Base-by-base conservation (phyloP, 306 rosid genomes). In the Bauhinia variegata region DNA sequence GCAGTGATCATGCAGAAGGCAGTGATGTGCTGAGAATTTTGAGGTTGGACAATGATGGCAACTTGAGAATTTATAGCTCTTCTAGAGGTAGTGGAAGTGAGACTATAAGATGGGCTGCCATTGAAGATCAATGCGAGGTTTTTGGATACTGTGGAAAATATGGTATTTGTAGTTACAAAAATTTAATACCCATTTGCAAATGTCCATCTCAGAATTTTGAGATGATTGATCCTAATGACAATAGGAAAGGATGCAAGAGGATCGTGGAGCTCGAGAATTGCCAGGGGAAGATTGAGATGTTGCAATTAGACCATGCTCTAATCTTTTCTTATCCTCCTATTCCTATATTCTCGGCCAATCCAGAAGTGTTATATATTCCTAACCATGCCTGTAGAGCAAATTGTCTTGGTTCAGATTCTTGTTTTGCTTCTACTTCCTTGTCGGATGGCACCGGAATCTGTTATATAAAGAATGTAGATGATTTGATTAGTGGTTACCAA, bases 121-220 rank as follows among this genome's bases (percentile, higher is more conserved):
- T 87, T 47, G 8, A 59, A 13, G 84, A 87, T 63, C 91, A 87
- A 47, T 90, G 96, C 72, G 32, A 74, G 59, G 88, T 90, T 52
- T 90, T 63, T 52, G 92, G 87, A 4, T 87, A 83, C 60, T 90
- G 96, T 68, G 96, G 96, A 36, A 60, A 74, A 70, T 69, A 83
- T 55, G 89, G 95, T 3, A 74, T 90, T 12, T 90, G 96, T 50
- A 78, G 87, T 64, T 90, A 87, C 50, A 87, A 76, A 10, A 85
- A 84, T 34, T 23, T 83, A 0, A 65, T 41, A 19, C 89, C 96
- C 0, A 46, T 83, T 33, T 90, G 96, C 2, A 74, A 68, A 0
- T n/a, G n/a, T n/a, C n/a, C n/a, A n/a, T n/a, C n/a, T n/a, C n/a
- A n/a, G n/a, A n/a, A n/a, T n/a, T n/a, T 90, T 3, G 82, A 56